Conservation (phyloP, 2,329 filamentous ascomycete genomes). For the Penicillium sp. region DNA sequence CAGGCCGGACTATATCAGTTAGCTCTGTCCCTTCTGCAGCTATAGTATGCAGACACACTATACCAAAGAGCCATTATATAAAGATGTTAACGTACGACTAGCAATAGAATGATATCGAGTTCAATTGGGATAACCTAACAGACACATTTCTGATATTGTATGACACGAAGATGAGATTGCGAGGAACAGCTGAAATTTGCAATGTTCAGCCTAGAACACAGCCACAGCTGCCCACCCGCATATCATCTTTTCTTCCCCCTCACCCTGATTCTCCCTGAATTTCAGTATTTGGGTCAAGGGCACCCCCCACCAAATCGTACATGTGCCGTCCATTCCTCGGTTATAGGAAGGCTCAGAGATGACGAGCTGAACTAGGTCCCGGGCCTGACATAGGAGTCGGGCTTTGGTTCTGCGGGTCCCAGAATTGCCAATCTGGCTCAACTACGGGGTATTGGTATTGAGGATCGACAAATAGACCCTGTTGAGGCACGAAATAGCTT, state of each 20-base stretch:
- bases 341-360: neutral
- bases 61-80: neutral
- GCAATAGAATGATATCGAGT: neutral
- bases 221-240: neutral
- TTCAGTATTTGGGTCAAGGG: neutral
- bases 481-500: neutral
- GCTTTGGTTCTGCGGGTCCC: neutral
- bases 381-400: neutral
- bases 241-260: too few relatives aligned
- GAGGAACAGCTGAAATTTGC: neutral
- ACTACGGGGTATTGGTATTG: neutral
- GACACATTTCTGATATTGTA: neutral
- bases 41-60: too few relatives aligned
- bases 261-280: neutral
- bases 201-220: neutral
- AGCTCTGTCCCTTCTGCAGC: too few relatives aligned
- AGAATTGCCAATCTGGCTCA: neutral
- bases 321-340: neutral
- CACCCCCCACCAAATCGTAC: neutral
- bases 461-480: neutral
- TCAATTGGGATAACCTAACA: neutral
- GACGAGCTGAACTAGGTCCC: neutral
- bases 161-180: neutral
- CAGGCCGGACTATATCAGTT: too few relatives aligned
- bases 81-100: neutral